A percentile compares a stretch with the other conserved stretches of the same genome.
Conservation (phyloP, 345 rosid species). For the Hypericum perforatum region DNA sequence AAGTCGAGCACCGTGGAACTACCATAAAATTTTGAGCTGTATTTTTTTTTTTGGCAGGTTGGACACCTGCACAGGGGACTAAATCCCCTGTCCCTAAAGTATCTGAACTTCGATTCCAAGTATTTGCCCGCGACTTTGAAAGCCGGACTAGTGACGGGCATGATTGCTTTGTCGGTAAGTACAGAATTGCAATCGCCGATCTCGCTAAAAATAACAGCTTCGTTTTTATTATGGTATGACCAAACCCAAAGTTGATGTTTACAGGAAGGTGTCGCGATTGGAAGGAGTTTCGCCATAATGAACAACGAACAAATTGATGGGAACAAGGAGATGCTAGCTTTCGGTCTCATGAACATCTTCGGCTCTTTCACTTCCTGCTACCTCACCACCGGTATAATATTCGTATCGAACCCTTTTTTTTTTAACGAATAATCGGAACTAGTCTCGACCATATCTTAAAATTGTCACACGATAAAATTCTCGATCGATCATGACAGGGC, state of each 20-base stretch:
- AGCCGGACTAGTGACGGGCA: conserved; percentile 59
- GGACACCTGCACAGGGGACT: conserved; percentile 66
- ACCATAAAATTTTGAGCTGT: too few relatives aligned
- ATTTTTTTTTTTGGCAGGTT: conserved; percentile 33
- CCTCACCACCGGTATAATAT: conserved; percentile 60
- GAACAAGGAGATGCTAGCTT: conserved; percentile 85
- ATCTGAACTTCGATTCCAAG: conserved; percentile 43
- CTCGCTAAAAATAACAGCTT: too few relatives aligned
- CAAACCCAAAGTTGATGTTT: not conserved
- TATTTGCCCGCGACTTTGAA: conserved; percentile 44
- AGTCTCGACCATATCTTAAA: too few relatives aligned
- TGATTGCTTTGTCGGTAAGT: conserved; percentile 61
- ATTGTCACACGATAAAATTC: too few relatives aligned
- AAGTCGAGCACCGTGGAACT: too few relatives aligned
- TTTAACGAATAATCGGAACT: too few relatives aligned
- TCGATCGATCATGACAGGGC: conserved; percentile 33
- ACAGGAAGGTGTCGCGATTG: conserved; percentile 91
- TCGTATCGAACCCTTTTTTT: too few relatives aligned
- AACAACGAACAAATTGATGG: conserved; percentile 80
- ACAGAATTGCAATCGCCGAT: too few relatives aligned
- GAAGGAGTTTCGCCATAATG: conserved; percentile 72
- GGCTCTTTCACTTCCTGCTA: conserved; percentile 93
- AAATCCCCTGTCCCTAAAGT: conserved; percentile 51
- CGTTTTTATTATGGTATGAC: too few relatives aligned
- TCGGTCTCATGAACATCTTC: conserved; percentile 75